Evolutionary conservation across 2,329 filamentous ascomycete species (phyloP).

Genomic region (Penicillium griseofulvum): DNA sequence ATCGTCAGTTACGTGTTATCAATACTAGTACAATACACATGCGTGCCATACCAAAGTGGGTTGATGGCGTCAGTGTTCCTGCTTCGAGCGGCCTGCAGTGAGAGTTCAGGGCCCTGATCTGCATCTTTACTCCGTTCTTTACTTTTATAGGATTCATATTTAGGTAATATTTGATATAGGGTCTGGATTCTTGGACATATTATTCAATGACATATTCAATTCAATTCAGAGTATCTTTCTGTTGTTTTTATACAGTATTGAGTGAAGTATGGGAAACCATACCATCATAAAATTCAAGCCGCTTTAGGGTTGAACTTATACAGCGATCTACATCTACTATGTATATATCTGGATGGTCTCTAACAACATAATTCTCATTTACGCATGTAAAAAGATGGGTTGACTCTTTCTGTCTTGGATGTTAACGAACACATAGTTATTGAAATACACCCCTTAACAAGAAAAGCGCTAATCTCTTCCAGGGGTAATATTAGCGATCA

Average conservation of each 20-base stretch:
- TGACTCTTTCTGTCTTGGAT: background rate
- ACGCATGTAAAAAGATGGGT: background rate
- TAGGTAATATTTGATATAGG: no score
- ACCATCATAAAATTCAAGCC: background rate
- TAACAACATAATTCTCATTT: background rate
- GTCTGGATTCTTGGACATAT: no score
- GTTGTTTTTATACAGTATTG: no score
- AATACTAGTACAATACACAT: constrained; percentile 7
- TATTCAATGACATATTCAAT: no score
- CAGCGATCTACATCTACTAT: background rate
- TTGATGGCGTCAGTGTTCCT: constrained; percentile 27
- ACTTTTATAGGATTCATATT: no score
- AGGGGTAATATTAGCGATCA: background rate
- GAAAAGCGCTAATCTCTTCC: background rate
- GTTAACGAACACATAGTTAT: background rate
- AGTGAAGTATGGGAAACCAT: background rate
- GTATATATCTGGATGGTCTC: background rate
- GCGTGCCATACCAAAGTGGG: constrained; percentile 19
- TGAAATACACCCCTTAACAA: background rate
- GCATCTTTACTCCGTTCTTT: background rate
- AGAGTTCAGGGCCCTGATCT: constrained; percentile 24
- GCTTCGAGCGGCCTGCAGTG: constrained; percentile 25
- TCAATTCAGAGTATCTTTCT: no score
- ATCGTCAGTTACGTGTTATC: constrained; percentile 3
- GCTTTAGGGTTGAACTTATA: background rate